Evolutionary conservation across 768 basidiomycete species (phyloP).

Genomic region (Podaxis carcinomalis): DNA sequence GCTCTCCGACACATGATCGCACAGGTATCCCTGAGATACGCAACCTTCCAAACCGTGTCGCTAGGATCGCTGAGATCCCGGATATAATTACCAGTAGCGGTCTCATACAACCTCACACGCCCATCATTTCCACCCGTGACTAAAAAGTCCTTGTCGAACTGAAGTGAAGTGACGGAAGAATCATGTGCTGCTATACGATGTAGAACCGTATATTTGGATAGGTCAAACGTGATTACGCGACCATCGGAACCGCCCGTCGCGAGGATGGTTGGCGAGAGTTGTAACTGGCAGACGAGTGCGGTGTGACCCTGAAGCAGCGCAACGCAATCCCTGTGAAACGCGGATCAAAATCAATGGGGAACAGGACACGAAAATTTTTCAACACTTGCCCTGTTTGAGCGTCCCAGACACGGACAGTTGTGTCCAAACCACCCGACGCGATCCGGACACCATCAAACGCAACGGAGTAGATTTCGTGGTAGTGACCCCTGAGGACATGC

Average conservation of each 20-base stretch:
- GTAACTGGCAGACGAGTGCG: slow-evolving; percentile 87
- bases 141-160: slow-evolving; percentile 80
- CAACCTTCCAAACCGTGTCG: slow-evolving; percentile 87
- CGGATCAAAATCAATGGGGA: slow-evolving; percentile 2
- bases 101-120: slow-evolving; percentile 70
- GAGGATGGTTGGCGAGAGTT: slow-evolving; percentile 64
- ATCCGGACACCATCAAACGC: slow-evolving; percentile 83
- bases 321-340: slow-evolving; percentile 55
- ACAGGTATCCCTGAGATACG: slow-evolving; percentile 56
- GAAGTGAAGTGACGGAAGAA: slow-evolving; percentile 80
- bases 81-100: slow-evolving; percentile 59
- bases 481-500: slow-evolving; percentile 77
- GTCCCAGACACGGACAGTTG: slow-evolving; percentile 91
- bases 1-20: slow-evolving; percentile 79
- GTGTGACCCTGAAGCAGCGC: slow-evolving; percentile 91
- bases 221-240: slow-evolving; percentile 46
- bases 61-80: slow-evolving; percentile 74
- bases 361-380: background rate
- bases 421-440: slow-evolving; percentile 87
- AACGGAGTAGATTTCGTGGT: slow-evolving; percentile 86
- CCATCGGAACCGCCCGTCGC: slow-evolving; percentile 90
- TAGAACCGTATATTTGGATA: slow-evolving; percentile 34
- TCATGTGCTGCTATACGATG: slow-evolving; percentile 86
- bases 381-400: slow-evolving; percentile 71
- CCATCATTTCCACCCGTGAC: slow-evolving; percentile 87